phyloP scores from a whole-genome alignment of 2,329 filamentous ascomycete species.

The Huntiella bhutanensis region DNA sequence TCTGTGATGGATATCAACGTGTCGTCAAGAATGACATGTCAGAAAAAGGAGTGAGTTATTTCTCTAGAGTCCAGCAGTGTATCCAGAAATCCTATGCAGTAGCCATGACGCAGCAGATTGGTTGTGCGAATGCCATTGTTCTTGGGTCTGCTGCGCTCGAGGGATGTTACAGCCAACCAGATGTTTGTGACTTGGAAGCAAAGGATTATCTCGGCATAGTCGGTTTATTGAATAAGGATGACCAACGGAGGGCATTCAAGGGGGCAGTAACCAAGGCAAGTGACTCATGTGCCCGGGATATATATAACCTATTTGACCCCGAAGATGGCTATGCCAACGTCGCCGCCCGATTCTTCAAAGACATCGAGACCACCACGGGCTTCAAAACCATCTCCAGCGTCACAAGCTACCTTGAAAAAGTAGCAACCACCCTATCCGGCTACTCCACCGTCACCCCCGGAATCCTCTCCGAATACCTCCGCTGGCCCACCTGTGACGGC shows the following conservation, averaged over 20 bases:
- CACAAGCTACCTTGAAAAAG: background rate
- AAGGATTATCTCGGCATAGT: slow-evolving; percentile 7
- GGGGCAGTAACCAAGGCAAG: background rate
- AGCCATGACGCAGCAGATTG: slow-evolving; percentile 1
- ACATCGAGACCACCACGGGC: background rate
- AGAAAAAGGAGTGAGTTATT: background rate
- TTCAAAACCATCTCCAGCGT: background rate
- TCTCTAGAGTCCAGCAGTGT: slow-evolving; percentile 5
- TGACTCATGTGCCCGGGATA: background rate
- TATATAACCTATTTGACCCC: background rate
- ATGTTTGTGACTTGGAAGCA: slow-evolving; percentile 5
- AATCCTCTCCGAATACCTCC: slow-evolving; percentile 1
- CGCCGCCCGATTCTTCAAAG: slow-evolving; percentile 1
- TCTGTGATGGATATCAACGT: slow-evolving; percentile 7
- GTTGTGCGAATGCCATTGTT: slow-evolving; percentile 1
- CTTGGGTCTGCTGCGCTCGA: slow-evolving; percentile 1
- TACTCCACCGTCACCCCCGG: background rate
- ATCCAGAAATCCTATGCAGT: slow-evolving; percentile 2
- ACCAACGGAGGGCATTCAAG: slow-evolving; percentile 7
- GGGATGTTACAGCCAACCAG: slow-evolving; percentile 3
- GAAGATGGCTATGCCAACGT: background rate
- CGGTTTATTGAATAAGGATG: slow-evolving; percentile 4
- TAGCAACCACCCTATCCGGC: background rate
- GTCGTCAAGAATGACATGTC: slow-evolving; percentile 2
- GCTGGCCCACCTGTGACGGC: slow-evolving; percentile 9